Base-by-base conservation (phyloP, 805 yeast species). In the Maudiozyma barnettii region DNA sequence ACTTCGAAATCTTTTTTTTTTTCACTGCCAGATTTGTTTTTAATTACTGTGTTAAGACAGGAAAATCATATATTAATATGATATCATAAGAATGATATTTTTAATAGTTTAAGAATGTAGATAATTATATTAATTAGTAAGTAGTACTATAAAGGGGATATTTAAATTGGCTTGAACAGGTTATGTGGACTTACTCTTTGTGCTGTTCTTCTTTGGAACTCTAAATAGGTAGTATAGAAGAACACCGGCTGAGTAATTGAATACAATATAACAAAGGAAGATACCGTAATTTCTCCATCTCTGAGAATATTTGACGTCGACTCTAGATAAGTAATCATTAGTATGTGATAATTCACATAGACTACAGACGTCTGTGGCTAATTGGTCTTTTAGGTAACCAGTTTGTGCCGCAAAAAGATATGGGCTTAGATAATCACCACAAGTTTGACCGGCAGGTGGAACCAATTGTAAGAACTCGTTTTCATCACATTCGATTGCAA, bases 221-320 rank as follows among this genome's bases (percentile, higher is more conserved):
- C 91, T 76, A 8, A 79, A 77, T 19, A 77, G 58, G 82, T 84
- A 79, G 71, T 82, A 73, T 53, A 72, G 56, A 56, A 69, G 74
- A 1, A 63, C 43, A 14, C 83, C 69, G 47, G 68, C 51, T 13
- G 40, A 39, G 43, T 52, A 46, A 55, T 77, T 74, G 56, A 78
- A 68, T 14, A 60, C 72, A 54, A 77, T 73, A 59, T 66, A 81
- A 48, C 73, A 72, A 43, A 75, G 62, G 58, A 77, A 75, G 31
- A 81, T 74, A 56, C 84, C 86, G 56, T 69, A 73, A 58, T 81
- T 74, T 64, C 83, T 72, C 85, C 85, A 80, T 54, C 74, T 69
- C 49, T 67, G 59, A 26, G 37, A 22, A 51, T 61, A 59, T 18
- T 50, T 51, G 1, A 69, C 63, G 20, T 80, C 72, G 4, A 79